These are phyloP conservation scores for Leishmania arabica DNA, from an alignment of 208 protist species.

Conservation along the genomic window DNA sequence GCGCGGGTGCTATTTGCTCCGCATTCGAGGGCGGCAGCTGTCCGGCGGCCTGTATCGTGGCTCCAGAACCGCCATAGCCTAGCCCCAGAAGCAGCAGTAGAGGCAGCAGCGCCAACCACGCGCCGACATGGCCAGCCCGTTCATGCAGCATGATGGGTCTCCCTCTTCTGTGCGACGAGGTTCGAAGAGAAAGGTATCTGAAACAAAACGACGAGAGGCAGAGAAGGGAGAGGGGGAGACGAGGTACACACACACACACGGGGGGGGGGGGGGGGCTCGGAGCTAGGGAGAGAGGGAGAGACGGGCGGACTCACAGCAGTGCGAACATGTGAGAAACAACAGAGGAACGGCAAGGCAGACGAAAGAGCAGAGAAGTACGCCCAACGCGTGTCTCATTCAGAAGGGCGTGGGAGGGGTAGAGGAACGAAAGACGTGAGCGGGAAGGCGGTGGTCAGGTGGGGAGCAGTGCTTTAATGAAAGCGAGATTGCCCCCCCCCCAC, in stretches of 20 bases:
- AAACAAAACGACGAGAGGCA: background rate
- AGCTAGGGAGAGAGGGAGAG: background rate
- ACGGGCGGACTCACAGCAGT: background rate
- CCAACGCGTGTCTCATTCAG: background rate
- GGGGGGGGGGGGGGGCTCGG: background rate
- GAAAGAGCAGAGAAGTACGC: background rate
- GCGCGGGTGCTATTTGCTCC: background rate
- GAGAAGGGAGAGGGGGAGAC: background rate
- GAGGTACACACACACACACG: background rate
- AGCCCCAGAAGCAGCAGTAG: background rate
- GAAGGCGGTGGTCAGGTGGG: slow-evolving; percentile 5
- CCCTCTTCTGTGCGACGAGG: background rate
- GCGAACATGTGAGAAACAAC: background rate
- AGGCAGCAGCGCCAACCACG: background rate
- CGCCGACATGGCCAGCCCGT: background rate
- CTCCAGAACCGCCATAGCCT: background rate
- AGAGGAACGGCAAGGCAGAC: background rate
- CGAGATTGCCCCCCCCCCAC: background rate
- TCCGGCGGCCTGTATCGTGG: background rate
- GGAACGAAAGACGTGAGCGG: slow-evolving; percentile 3
- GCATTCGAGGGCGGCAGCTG: background rate
- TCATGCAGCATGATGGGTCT: background rate
- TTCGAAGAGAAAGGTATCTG: background rate
- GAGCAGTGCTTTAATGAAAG: slow-evolving; percentile 6
- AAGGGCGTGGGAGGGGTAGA: background rate